These are phyloP conservation scores for Ceratocystis cubensis DNA, from an alignment of 2,329 filamentous ascomycete genomes.

Conservation along the genomic window DNA sequence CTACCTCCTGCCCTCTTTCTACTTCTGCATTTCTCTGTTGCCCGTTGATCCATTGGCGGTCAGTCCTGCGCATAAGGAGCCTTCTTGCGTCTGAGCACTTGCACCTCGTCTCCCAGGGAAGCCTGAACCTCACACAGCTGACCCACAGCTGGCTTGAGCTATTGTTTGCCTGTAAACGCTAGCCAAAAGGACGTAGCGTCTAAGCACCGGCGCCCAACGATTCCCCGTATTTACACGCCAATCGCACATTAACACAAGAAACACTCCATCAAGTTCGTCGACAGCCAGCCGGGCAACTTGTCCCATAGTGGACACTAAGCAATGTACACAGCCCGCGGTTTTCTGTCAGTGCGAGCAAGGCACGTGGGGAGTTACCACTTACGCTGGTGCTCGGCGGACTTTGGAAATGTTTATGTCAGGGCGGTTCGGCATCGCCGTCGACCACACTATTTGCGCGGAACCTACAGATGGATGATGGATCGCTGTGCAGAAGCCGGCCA, in stretches of 20 bases:
- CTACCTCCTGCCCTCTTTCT: background rate
- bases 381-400: constrained; percentile 48
- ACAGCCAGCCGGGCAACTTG: constrained; percentile 44
- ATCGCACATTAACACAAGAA: constrained; percentile 59
- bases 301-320: constrained; percentile 59
- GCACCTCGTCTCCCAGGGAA: constrained; percentile 44
- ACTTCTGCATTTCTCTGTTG: background rate
- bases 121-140: constrained; percentile 28
- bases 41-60: constrained; percentile 26
- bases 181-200: constrained; percentile 53
- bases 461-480: no score
- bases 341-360: constrained; percentile 45
- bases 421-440: constrained; percentile 36
- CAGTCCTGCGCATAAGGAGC: constrained; percentile 44
- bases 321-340: constrained; percentile 59
- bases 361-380: background rate
- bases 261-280: constrained; percentile 45
- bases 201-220: constrained; percentile 59
- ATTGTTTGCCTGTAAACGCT: constrained; percentile 4
- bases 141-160: constrained; percentile 18
- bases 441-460: constrained; percentile 60
- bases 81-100: constrained; percentile 37
- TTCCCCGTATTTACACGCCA: constrained; percentile 56
- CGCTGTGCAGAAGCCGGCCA: constrained; percentile 31
- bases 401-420: constrained; percentile 66